Conservation (phyloP, 345 rosid genomes). For the Clausena lansium region DNA sequence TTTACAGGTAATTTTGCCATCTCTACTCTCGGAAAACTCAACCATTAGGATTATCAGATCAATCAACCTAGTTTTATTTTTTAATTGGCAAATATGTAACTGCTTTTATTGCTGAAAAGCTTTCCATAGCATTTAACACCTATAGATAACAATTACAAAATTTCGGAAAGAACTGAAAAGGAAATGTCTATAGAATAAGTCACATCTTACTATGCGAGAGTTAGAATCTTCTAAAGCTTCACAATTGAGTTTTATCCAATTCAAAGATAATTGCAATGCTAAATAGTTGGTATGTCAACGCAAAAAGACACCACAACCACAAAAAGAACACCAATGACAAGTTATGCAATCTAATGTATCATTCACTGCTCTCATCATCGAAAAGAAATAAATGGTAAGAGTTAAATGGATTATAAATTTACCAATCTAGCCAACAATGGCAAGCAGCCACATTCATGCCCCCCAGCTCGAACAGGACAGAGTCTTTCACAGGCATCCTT, state of each 20-base stretch:
- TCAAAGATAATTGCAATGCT: neutral
- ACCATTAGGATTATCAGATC: neutral
- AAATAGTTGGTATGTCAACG: neutral
- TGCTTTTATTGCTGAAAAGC: neutral
- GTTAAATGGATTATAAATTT: constrained; percentile 11
- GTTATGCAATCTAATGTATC: neutral
- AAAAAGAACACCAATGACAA: neutral
- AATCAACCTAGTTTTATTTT: neutral
- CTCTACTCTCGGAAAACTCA: neutral
- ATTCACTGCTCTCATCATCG: neutral
- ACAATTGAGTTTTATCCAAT: neutral
- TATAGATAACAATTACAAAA: neutral
- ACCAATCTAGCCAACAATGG: constrained; percentile 73
- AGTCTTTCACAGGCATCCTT: constrained; percentile 87
- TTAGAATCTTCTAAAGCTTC: constrained; percentile 1
- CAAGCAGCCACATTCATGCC: constrained; percentile 93
- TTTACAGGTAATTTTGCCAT: too few relatives aligned
- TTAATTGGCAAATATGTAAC: too few relatives aligned
- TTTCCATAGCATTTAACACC: neutral
- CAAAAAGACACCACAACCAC: neutral
- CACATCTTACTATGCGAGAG: neutral
- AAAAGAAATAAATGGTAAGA: neutral
- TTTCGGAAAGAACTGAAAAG: neutral
- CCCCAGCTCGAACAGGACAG: constrained; percentile 91
- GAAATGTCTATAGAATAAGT: neutral